Evolutionary conservation across 1,284 basidiomycete genomes (phyloP).

Genomic region (Moesziomyces parantarcticus): DNA sequence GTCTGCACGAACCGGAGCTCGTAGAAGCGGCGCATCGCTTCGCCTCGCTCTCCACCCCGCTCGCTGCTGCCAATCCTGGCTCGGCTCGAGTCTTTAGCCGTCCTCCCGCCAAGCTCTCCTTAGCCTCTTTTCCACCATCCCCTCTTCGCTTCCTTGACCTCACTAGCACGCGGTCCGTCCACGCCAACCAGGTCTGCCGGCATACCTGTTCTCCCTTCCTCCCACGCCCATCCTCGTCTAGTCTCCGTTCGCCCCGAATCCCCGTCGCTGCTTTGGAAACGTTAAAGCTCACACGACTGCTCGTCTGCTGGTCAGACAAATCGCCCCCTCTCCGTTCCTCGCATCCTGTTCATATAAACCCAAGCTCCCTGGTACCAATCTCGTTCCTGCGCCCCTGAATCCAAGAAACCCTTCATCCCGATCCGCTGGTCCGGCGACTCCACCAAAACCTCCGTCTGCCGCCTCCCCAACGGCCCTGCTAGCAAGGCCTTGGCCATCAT

Average conservation of each 20-base stretch:
- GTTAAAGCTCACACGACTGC: too few species aligned
- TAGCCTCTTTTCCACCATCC: neutral
- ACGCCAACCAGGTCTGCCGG: conserved; percentile 11
- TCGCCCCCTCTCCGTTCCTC: too few species aligned
- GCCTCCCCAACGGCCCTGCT: neutral
- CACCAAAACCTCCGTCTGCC: neutral
- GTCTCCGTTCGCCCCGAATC: neutral
- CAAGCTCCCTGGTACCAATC: too few species aligned
- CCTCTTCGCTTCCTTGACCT: conserved; percentile 2
- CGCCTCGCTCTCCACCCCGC: too few species aligned
- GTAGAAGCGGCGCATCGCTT: too few species aligned
- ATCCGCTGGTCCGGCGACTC: neutral
- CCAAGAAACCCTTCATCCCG: neutral
- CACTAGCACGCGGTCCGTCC: conserved; percentile 1
- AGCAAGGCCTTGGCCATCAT: neutral
- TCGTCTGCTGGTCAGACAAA: conserved; percentile 9
- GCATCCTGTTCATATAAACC: too few species aligned
- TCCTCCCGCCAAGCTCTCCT: too few species aligned
- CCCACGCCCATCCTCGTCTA: neutral
- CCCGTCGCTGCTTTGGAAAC: too few species aligned
- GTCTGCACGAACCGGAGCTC: too few species aligned
- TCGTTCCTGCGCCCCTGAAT: too few species aligned
- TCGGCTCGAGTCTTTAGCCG: too few species aligned
- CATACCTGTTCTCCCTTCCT: conserved; percentile 9
- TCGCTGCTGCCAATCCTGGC: too few species aligned